phyloP scores from a whole-genome alignment of 2,329 filamentous ascomycete species.

The Pleurostoma richardsiae region DNA sequence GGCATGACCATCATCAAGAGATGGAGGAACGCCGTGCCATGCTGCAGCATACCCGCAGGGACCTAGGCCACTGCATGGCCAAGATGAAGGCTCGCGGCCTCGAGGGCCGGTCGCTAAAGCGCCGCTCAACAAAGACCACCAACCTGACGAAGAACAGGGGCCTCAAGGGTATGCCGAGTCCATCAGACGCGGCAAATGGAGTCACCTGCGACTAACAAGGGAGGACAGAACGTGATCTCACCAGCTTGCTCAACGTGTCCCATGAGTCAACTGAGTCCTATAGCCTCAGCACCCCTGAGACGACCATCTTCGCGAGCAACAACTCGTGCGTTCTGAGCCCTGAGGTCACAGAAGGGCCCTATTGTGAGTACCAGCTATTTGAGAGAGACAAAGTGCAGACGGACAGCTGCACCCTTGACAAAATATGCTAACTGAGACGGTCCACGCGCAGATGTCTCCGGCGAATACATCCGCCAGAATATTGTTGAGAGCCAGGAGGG shows the following conservation, averaged over 20 bases:
- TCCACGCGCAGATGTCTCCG: constrained; percentile 27
- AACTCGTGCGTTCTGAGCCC: constrained; percentile 44
- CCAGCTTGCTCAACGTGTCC: constrained; percentile 24
- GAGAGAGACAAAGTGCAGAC: neutral
- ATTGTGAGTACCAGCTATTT: constrained; percentile 27
- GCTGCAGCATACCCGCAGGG: constrained; percentile 23
- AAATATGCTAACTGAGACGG: neutral
- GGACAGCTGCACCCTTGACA: neutral
- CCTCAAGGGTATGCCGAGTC: constrained; percentile 12
- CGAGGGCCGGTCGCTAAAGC: constrained; percentile 26
- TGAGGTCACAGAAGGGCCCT: constrained; percentile 48
- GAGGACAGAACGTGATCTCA: constrained; percentile 21
- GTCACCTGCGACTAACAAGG: neutral
- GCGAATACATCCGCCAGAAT: constrained; percentile 38
- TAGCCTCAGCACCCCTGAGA: constrained; percentile 22
- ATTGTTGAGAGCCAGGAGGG: constrained; percentile 37
- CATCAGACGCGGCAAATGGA: neutral
- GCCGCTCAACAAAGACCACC: constrained; percentile 25
- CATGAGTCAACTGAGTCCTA: constrained; percentile 32
- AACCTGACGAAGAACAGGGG: constrained; percentile 24
- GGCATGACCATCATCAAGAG: constrained; percentile 33
- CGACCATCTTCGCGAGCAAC: constrained; percentile 33
- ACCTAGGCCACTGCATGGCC: constrained; percentile 30
- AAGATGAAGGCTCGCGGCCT: constrained; percentile 31
- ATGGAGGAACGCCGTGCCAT: constrained; percentile 31